phyloP scores from a whole-genome alignment of 139 green algal species.

The Marvania coccoides region DNA sequence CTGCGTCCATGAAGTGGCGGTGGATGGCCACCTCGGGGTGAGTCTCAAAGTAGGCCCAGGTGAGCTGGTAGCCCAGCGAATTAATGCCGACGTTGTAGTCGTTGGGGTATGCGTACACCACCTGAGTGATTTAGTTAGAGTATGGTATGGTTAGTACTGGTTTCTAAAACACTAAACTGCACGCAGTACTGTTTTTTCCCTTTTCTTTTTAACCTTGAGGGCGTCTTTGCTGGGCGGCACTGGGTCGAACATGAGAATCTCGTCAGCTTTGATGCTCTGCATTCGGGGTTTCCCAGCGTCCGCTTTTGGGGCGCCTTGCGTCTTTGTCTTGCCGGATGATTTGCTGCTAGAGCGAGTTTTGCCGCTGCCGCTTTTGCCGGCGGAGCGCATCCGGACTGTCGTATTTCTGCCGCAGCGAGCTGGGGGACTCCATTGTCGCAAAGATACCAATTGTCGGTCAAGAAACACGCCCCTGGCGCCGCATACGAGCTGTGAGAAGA shows the following conservation, averaged over 20 bases:
- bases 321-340: constrained; percentile 47
- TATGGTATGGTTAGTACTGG: background rate
- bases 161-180: background rate
- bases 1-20: constrained; percentile 41
- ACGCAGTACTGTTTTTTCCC: background rate
- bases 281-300: constrained; percentile 57
- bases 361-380: too few relatives aligned
- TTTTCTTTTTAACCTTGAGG: background rate
- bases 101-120: constrained; percentile 48
- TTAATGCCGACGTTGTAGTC: constrained; percentile 49
- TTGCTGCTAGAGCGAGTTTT: background rate
- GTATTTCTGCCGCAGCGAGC: background rate
- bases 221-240: constrained; percentile 5
- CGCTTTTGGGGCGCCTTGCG: constrained; percentile 37
- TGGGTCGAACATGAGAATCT: constrained; percentile 21
- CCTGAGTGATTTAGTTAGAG: background rate
- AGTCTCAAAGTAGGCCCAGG: constrained; percentile 37
- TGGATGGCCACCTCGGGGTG: constrained; percentile 5
- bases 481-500: too few relatives aligned
- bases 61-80: constrained; percentile 44
- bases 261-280: constrained; percentile 6
- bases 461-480: too few relatives aligned
- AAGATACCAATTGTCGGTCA: background rate
- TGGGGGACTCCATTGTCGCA: background rate
- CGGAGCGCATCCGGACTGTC: too few relatives aligned